Percentiles rank a stretch among this genome's conserved stretches.
These are phyloP conservation scores for Aspergillus caelatus DNA, from an alignment of 2,329 filamentous ascomycete genomes.

Conservation along the genomic window DNA sequence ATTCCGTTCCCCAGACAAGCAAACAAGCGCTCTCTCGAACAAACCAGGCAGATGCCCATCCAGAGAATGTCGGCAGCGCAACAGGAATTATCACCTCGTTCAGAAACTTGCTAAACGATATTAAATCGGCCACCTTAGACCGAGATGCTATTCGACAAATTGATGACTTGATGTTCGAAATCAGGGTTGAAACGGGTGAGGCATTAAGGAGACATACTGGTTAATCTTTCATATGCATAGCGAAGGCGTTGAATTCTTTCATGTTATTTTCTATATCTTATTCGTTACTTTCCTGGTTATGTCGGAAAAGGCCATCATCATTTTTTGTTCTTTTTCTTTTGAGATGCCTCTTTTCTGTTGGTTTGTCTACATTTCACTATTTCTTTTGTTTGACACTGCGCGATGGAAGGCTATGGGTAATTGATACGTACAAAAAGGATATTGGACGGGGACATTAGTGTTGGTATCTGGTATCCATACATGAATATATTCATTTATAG, in stretches of 20 bases:
- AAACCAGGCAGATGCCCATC: slow-evolving; percentile 1
- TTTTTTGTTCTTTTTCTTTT: neutral
- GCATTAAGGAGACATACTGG: slow-evolving; percentile 59
- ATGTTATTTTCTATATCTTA: slow-evolving; percentile 5
- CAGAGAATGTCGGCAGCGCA: slow-evolving; percentile 17
- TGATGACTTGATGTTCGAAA: slow-evolving; percentile 78
- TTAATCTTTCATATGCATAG: slow-evolving; percentile 34
- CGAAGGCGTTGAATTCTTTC: slow-evolving; percentile 34
- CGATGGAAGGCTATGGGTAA: neutral
- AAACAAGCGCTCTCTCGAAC: slow-evolving; percentile 4
- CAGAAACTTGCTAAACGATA: slow-evolving; percentile 59
- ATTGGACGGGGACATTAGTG: neutral
- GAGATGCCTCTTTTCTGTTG: neutral
- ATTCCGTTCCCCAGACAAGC: neutral
- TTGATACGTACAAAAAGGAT: slow-evolving; percentile 1
- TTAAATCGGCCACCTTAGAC: slow-evolving; percentile 63
- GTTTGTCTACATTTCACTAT: neutral
- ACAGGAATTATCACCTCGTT: slow-evolving; percentile 56
- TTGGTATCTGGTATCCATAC: neutral
- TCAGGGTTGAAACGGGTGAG: slow-evolving; percentile 72
- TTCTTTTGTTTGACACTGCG: neutral
- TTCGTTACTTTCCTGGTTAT: slow-evolving; percentile 2
- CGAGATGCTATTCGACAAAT: slow-evolving; percentile 69
- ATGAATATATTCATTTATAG: slow-evolving; percentile 3
- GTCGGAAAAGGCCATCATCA: neutral